These are phyloP conservation scores for Aureobasidium pullulans DNA, from an alignment of 2,329 filamentous ascomycete species.

Conservation along the genomic window DNA sequence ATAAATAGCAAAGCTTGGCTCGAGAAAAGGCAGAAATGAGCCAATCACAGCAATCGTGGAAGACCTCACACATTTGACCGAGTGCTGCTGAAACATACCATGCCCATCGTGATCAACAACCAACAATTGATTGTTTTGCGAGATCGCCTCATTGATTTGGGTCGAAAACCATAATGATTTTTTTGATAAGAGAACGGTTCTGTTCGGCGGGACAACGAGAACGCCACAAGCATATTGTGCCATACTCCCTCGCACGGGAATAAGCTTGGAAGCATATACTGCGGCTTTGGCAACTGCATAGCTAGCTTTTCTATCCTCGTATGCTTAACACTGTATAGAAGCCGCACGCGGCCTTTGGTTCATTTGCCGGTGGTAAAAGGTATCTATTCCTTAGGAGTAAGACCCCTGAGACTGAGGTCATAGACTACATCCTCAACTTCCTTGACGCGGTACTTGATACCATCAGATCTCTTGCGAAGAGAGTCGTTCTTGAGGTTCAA, in stretches of 20 bases:
- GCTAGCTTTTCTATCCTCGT: background rate
- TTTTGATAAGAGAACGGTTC: background rate
- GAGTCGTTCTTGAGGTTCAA: conserved; percentile 96
- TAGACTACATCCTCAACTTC: conserved; percentile 98
- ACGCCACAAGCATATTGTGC: background rate
- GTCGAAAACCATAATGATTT: background rate
- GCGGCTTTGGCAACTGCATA: background rate
- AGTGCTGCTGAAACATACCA: conserved; percentile 1
- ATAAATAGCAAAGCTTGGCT: conserved; percentile 9
- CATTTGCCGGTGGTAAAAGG: background rate
- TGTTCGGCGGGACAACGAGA: background rate
- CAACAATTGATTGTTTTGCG: background rate
- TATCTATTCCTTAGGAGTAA: conserved; percentile 42
- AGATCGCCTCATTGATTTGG: background rate
- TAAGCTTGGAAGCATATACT: background rate
- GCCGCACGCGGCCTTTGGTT: background rate
- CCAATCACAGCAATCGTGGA: background rate
- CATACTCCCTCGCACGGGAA: background rate
- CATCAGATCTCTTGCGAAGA: conserved; percentile 78
- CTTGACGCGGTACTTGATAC: conserved; percentile 95
- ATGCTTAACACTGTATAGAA: background rate
- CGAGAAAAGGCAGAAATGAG: background rate
- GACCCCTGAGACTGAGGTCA: conserved; percentile 77
- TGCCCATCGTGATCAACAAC: background rate
- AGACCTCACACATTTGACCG: background rate